Conservation (phyloP, 1,284 basidiomycete genomes). For the Papiliotrema flavescens region DNA sequence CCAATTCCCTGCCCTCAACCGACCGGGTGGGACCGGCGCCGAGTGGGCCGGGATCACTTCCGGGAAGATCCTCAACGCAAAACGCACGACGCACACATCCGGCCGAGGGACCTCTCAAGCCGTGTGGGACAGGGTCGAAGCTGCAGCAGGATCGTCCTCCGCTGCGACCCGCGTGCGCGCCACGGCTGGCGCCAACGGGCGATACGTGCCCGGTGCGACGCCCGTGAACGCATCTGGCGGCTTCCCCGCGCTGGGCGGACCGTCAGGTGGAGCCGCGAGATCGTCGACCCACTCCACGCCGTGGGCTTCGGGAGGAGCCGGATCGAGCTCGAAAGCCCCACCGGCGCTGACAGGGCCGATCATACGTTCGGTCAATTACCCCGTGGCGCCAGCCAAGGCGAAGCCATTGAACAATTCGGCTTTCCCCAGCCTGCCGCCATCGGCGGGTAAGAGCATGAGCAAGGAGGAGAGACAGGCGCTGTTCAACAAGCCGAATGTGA, state of each 20-base stretch:
- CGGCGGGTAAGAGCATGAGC: constrained; percentile 40
- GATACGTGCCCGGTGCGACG: constrained; percentile 38
- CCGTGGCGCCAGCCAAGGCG: constrained; percentile 15
- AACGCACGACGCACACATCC: constrained; percentile 61
- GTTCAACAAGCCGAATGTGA: constrained; percentile 55
- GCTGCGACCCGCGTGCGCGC: constrained; percentile 53
- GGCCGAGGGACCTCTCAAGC: constrained; percentile 57
- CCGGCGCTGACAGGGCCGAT: constrained; percentile 29
- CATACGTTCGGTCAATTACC: constrained; percentile 42
- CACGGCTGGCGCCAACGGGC: constrained; percentile 24
- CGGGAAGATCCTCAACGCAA: constrained; percentile 76
- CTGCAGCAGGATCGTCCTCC: constrained; percentile 58
- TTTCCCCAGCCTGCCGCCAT: constrained; percentile 66
- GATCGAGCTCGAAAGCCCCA: constrained; percentile 30
- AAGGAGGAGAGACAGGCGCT: constrained; percentile 40
- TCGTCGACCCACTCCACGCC: constrained; percentile 35
- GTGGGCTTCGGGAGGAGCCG: constrained; percentile 41
- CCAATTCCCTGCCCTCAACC: constrained; percentile 70
- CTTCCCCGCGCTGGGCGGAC: constrained; percentile 38
- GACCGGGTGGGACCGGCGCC: constrained; percentile 53
- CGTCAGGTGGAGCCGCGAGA: constrained; percentile 6
- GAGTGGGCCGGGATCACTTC: constrained; percentile 74
- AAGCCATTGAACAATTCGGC: constrained; percentile 53
- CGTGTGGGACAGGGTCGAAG: constrained; percentile 83
- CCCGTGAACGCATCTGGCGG: constrained; percentile 7